phyloP scores from a whole-genome alignment of 176 grass and related monocot species.

The Rhynchospora pubera region DNA sequence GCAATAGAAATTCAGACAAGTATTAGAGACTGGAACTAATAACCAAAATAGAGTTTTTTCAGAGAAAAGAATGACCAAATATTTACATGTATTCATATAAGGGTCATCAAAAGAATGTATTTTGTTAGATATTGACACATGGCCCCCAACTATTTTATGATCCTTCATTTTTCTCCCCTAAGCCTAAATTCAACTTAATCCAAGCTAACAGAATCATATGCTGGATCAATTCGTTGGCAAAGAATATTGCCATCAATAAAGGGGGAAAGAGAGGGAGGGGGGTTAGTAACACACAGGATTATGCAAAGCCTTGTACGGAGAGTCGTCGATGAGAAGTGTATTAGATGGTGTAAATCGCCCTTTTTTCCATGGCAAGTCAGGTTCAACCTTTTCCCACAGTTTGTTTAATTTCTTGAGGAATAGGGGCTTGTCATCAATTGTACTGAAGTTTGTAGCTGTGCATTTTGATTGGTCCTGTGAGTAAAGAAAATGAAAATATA shows the following conservation, averaged over 20 bases:
- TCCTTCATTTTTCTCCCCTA: not conserved
- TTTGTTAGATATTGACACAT: not conserved
- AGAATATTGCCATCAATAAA: not conserved
- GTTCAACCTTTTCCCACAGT: constrained; percentile 66
- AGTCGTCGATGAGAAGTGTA: constrained; percentile 74
- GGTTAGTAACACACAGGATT: constrained; percentile 46
- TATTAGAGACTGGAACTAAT: not conserved
- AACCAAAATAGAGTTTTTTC: not conserved
- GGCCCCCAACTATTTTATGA: no score
- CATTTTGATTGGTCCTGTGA: constrained; percentile 70
- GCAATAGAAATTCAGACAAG: constrained; percentile 9
- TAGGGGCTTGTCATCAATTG: constrained; percentile 63
- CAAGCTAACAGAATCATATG: not conserved
- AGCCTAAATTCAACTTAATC: not conserved
- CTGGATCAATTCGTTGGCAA: not conserved
- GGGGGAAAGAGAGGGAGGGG: not conserved
- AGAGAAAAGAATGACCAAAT: not conserved
- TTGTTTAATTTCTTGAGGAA: constrained; percentile 68
- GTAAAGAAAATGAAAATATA: constrained; percentile 18
- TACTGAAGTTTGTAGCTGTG: constrained; percentile 53
- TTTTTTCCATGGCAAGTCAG: constrained; percentile 55
- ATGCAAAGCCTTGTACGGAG: constrained; percentile 71
- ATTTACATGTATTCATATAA: not conserved
- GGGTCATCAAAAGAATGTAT: not conserved
- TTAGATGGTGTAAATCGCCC: constrained; percentile 60